Conservation (phyloP, 495 filamentous ascomycete species). For the Tuber magnatum region DNA sequence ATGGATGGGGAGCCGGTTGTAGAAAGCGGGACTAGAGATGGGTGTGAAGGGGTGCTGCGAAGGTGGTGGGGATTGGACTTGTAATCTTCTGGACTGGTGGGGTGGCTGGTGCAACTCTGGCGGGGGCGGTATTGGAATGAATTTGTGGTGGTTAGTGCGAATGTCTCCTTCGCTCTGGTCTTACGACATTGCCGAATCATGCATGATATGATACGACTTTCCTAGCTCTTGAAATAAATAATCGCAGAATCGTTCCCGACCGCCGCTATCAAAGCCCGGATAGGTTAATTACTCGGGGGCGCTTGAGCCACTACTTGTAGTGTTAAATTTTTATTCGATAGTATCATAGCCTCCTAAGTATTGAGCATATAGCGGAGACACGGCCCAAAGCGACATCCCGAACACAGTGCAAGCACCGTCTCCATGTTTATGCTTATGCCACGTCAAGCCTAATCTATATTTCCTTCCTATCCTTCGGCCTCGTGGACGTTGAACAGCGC, state of each 20-base stretch:
- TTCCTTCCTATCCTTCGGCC: neutral
- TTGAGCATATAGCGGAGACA: neutral
- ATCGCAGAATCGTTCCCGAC: neutral
- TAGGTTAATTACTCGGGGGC: neutral
- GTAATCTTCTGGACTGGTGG: neutral
- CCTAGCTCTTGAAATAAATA: neutral
- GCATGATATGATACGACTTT: neutral
- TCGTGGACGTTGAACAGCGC: neutral
- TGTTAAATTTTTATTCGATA: neutral
- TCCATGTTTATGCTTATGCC: neutral
- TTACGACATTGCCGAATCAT: neutral
- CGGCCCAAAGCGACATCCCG: neutral
- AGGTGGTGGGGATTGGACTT: slow-evolving; percentile 1
- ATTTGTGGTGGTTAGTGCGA: neutral
- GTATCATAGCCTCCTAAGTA: neutral
- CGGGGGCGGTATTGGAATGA: neutral
- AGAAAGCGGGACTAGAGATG: neutral
- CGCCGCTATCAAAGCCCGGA: neutral
- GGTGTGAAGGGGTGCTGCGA: neutral
- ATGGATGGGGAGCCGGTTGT: neutral
- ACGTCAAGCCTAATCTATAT: neutral
- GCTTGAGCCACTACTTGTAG: neutral
- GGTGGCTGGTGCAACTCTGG: neutral
- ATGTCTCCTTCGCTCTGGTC: neutral
- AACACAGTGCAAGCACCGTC: neutral